phyloP scores from a whole-genome alignment of 148 eudicot species.

The Tetragonia tetragonoides region DNA sequence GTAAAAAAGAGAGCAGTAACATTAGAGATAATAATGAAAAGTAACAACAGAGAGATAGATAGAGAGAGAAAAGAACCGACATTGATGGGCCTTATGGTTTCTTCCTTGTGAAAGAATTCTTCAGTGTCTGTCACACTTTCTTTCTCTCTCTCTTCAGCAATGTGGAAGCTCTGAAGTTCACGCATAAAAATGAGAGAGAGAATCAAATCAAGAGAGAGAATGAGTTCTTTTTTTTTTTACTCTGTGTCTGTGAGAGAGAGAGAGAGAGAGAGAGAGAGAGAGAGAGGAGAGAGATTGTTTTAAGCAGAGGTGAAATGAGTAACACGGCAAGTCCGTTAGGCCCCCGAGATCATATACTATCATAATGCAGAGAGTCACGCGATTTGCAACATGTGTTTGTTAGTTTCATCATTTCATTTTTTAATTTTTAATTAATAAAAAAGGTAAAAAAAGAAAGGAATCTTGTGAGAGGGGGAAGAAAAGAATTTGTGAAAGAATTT shows the following conservation, averaged over 20 bases:
- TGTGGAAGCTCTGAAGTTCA: slow-evolving; percentile 27
- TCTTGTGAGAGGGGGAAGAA: background rate
- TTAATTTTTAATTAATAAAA: background rate
- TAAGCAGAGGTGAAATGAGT: slow-evolving; percentile 2
- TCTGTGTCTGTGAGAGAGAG: slow-evolving; percentile 8
- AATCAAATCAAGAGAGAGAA: background rate
- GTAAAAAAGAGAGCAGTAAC: background rate
- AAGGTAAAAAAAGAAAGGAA: background rate
- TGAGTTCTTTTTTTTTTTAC: no score
- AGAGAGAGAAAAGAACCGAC: slow-evolving; percentile 28
- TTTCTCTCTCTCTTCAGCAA: slow-evolving; percentile 20
- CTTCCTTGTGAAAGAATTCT: slow-evolving; percentile 19
- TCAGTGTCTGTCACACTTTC: slow-evolving; percentile 14
- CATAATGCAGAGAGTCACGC: slow-evolving; percentile 12
- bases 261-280: background rate
- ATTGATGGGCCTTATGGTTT: slow-evolving; percentile 19
- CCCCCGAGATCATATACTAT: background rate
- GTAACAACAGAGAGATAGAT: background rate
- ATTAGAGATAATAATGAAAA: background rate
- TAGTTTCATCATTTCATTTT: background rate
- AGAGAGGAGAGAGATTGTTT: background rate
- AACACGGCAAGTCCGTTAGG: slow-evolving; percentile 29
- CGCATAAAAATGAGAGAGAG: slow-evolving; percentile 18
- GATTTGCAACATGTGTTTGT: slow-evolving; percentile 7
- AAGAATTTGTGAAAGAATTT: no score